phyloP scores from a whole-genome alignment of 2,329 filamentous ascomycete genomes.

The Gnomoniopsis smithogilvyi region DNA sequence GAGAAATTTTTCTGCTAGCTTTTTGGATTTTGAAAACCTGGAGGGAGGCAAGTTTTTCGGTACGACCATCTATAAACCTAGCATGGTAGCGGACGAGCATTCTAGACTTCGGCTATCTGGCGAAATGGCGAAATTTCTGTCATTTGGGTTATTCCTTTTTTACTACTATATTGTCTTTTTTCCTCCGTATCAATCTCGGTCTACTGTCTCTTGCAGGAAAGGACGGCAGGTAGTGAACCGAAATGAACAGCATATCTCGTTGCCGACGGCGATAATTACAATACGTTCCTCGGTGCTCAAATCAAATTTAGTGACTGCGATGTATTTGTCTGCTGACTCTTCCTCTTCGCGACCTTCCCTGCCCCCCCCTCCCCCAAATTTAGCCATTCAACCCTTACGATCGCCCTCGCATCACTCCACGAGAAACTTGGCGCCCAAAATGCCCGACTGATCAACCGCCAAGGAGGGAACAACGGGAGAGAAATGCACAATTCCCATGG shows the following conservation, averaged over 20 bases:
- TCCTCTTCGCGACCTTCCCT: no score
- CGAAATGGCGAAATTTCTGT: constrained; percentile 4
- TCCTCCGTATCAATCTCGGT: neutral
- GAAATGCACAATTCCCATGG: neutral
- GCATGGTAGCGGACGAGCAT: constrained; percentile 17
- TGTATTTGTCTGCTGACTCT: no score
- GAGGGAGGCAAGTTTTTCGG: neutral
- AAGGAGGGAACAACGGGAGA: neutral
- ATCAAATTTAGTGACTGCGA: no score
- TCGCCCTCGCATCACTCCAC: neutral
- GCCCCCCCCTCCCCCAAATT: no score
- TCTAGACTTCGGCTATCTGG: constrained; percentile 12
- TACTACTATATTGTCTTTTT: no score
- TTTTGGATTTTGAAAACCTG: neutral
- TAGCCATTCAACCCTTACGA: neutral
- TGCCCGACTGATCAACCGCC: neutral
- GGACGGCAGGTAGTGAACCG: neutral
- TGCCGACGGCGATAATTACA: neutral
- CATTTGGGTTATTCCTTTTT: neutral
- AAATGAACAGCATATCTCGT: neutral
- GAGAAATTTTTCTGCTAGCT: neutral
- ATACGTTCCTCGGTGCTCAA: no score
- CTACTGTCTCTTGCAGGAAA: neutral
- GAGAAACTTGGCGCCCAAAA: no score
- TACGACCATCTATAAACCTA: constrained; percentile 1